phyloP scores from a whole-genome alignment of 345 rosid genomes.

The Erysimum cheiranthoides region DNA sequence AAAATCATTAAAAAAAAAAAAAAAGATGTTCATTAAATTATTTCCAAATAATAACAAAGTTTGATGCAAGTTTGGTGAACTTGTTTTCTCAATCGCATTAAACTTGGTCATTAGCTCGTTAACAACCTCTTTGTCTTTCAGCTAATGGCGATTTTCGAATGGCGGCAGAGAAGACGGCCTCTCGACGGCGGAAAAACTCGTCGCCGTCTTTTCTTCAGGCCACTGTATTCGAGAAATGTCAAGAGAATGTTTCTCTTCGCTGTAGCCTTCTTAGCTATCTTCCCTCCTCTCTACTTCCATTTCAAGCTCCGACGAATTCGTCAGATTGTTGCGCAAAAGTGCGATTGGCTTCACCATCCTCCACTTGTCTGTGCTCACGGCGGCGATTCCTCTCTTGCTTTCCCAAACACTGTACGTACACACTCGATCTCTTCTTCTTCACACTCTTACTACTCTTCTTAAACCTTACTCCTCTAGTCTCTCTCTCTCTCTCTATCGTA shows the following conservation, averaged over 20 bases:
- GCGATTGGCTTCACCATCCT: conserved; percentile 84
- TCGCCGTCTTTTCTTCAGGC: conserved; percentile 38
- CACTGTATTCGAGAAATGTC: conserved; percentile 45
- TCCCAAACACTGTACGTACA: conserved; percentile 75
- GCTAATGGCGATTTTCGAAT: conserved; percentile 42
- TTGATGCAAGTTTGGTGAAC: conserved; percentile 1
- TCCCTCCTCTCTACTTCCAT: conserved; percentile 91
- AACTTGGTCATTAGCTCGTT: background rate
- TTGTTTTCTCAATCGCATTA: background rate
- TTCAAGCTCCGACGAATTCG: conserved; percentile 75
- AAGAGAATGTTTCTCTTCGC: conserved; percentile 60
- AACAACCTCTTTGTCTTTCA: background rate
- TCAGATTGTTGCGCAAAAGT: conserved; percentile 57
- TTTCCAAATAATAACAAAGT: too few species aligned
- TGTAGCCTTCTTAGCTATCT: conserved; percentile 66
- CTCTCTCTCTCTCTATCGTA: conserved; percentile 40
- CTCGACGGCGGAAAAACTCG: conserved; percentile 45
- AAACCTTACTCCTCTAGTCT: too few species aligned
- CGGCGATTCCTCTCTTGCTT: conserved; percentile 83
- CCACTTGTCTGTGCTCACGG: conserved; percentile 99
- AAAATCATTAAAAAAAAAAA: too few species aligned
- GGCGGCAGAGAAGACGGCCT: conserved; percentile 44
- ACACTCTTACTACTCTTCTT: conserved; percentile 8
- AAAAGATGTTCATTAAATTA: too few species aligned
- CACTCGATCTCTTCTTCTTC: conserved; percentile 34